phyloP scores from a whole-genome alignment of 2,329 filamentous ascomycete genomes.

The Trichophaea hybrida region DNA sequence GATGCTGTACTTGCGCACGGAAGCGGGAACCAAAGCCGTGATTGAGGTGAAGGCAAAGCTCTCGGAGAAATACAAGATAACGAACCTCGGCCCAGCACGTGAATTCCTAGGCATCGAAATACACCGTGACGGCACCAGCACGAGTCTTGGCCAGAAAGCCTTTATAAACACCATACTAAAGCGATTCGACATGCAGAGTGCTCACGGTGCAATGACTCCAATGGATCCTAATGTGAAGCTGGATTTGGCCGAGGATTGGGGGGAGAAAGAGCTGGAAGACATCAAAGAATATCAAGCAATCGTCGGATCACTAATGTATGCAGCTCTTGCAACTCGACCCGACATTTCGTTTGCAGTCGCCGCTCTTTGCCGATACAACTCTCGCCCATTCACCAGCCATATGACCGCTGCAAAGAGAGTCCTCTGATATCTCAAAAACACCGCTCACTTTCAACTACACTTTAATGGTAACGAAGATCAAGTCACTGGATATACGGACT shows the following conservation, averaged over 20 bases:
- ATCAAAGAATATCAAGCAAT: not conserved
- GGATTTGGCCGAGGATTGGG: not conserved
- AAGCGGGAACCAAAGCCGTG: not conserved
- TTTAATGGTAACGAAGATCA: not conserved
- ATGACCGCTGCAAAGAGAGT: not conserved
- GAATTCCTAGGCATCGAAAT: conserved; percentile 28
- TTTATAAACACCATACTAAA: not conserved
- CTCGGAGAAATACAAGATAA: conserved; percentile 24
- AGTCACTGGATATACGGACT: not conserved
- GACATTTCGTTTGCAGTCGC: not conserved
- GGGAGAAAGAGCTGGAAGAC: not conserved
- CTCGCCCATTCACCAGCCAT: not conserved
- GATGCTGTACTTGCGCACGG: not conserved
- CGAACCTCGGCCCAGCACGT: conserved; percentile 21
- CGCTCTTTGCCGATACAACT: not conserved
- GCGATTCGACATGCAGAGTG: not conserved
- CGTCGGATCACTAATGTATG: not conserved
- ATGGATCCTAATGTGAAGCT: not conserved
- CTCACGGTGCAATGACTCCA: not conserved
- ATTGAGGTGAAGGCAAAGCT: not conserved
- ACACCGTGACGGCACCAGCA: not conserved
- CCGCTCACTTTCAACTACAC: not conserved
- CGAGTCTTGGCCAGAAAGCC: not conserved
- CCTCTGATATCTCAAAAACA: not conserved
- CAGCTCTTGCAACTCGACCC: not conserved